phyloP scores from a whole-genome alignment of 768 basidiomycete species.

The Leccinum olivaceopallidum region DNA sequence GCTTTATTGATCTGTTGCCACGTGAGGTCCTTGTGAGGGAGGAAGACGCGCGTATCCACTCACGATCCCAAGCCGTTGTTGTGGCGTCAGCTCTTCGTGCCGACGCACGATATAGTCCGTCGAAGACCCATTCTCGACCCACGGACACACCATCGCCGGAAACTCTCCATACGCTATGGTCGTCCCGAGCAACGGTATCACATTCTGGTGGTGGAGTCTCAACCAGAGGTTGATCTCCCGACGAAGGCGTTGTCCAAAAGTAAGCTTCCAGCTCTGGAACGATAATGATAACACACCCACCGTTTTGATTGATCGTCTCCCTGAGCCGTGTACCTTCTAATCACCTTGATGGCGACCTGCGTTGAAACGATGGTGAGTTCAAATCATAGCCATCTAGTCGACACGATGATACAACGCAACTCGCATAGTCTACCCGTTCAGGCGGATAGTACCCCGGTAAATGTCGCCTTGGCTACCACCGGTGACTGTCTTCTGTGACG shows the following conservation, averaged over 20 bases:
- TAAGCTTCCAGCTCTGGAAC: not conserved
- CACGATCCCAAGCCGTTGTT: conserved; percentile 18
- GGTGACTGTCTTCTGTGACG: conserved; percentile 9
- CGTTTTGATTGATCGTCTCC: conserved; percentile 13
- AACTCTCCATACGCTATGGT: conserved; percentile 30
- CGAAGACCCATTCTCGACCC: conserved; percentile 33
- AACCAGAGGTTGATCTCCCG: conserved; percentile 35
- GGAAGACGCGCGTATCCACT: not conserved
- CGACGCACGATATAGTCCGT: conserved; percentile 20
- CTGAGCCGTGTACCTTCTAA: conserved; percentile 22
- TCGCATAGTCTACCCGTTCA: conserved; percentile 14
- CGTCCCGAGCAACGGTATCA: conserved; percentile 33
- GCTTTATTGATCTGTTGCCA: too few relatives aligned
- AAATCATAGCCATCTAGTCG: conserved; percentile 13
- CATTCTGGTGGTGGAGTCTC: conserved; percentile 31
- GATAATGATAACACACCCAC: conserved; percentile 15
- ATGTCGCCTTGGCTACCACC: conserved; percentile 25
- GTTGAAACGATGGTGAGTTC: not conserved
- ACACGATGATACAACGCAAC: conserved; percentile 3
- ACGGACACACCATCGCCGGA: conserved; percentile 36
- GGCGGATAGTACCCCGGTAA: conserved; percentile 17
- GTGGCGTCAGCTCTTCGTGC: conserved; percentile 13
- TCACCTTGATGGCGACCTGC: conserved; percentile 22
- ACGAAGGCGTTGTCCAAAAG: conserved; percentile 19
- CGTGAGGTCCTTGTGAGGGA: too few relatives aligned